Conservation (phyloP, 768 basidiomycete genomes). For the Pleurotus platypus region DNA sequence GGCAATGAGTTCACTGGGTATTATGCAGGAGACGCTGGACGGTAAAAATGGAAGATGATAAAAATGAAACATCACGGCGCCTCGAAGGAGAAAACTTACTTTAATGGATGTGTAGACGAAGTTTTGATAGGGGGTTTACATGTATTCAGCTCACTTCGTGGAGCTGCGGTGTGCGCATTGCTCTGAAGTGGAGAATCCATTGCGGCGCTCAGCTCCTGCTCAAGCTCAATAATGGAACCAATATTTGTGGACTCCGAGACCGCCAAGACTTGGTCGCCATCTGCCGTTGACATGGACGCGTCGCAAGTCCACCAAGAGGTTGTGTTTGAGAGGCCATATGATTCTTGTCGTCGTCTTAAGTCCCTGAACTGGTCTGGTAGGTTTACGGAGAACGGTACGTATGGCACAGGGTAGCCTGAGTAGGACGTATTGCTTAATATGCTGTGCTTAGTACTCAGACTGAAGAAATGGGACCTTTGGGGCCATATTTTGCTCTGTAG, state of each 20-base stretch:
- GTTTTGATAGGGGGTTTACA: slow-evolving; percentile 49
- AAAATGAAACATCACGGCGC: too few species aligned
- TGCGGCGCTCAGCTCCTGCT: slow-evolving; percentile 50
- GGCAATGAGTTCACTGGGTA: slow-evolving; percentile 56
- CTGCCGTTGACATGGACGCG: slow-evolving; percentile 1
- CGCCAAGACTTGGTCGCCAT: slow-evolving; percentile 18
- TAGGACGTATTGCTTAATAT: background rate
- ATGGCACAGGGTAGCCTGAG: slow-evolving; percentile 55
- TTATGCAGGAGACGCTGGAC: slow-evolving; percentile 56
- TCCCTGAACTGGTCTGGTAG: slow-evolving; percentile 54
- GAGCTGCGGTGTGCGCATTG: slow-evolving; percentile 5
- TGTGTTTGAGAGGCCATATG: slow-evolving; percentile 24
- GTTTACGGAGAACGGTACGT: slow-evolving; percentile 61
- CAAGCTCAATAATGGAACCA: slow-evolving; percentile 25
- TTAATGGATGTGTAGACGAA: slow-evolving; percentile 79
- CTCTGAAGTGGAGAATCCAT: slow-evolving; percentile 40
- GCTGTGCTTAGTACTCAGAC: too few species aligned
- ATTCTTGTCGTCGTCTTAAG: slow-evolving; percentile 49
- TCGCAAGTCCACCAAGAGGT: slow-evolving; percentile 48
- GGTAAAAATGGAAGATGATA: background rate
- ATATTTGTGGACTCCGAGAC: slow-evolving; percentile 18
- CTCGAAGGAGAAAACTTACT: slow-evolving; percentile 43
- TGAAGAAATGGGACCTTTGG: slow-evolving; percentile 22
- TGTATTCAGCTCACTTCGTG: slow-evolving; percentile 3
- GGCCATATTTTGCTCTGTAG: slow-evolving; percentile 64